Percentiles rank a stretch among this genome's conserved stretches.
Conservation (phyloP, 345 rosid species). For the Fremontodendron californicum region DNA sequence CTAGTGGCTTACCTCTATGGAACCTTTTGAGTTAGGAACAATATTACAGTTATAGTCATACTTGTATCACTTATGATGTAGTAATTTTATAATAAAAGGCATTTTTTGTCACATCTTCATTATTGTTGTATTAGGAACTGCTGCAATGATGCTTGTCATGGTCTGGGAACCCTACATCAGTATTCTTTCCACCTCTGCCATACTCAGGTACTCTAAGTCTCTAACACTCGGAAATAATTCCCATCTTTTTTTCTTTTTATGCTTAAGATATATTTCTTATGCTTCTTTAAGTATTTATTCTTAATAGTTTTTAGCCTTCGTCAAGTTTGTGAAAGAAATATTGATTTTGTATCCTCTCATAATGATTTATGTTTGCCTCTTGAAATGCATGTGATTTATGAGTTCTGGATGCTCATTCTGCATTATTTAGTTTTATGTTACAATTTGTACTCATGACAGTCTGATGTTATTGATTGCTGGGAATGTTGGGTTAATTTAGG, state of each 20-base stretch:
- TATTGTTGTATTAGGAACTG: constrained; percentile 51
- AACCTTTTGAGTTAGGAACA: too few relatives aligned
- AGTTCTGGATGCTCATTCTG: neutral
- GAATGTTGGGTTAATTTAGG: too few relatives aligned
- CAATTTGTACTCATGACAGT: neutral
- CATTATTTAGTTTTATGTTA: neutral
- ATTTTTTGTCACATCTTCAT: neutral
- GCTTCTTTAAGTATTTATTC: neutral
- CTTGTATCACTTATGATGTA: too few relatives aligned
- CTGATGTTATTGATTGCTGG: neutral
- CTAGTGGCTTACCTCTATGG: too few relatives aligned
- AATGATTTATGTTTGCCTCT: too few relatives aligned
- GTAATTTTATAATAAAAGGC: neutral
- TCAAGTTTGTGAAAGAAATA: too few relatives aligned
- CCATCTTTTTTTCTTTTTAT: neutral
- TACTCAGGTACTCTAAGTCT: too few relatives aligned
- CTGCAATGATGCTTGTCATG: constrained; percentile 79
- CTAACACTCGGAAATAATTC: too few relatives aligned
- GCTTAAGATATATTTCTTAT: neutral
- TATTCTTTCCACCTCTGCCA: constrained; percentile 62
- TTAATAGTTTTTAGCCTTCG: neutral
- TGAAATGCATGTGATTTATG: neutral
- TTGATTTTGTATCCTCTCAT: neutral
- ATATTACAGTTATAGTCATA: too few relatives aligned
- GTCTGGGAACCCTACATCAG: constrained; percentile 67